These are phyloP conservation scores for Huntiella bhutanensis DNA, from an alignment of 2,329 filamentous ascomycete species.

Conservation along the genomic window DNA sequence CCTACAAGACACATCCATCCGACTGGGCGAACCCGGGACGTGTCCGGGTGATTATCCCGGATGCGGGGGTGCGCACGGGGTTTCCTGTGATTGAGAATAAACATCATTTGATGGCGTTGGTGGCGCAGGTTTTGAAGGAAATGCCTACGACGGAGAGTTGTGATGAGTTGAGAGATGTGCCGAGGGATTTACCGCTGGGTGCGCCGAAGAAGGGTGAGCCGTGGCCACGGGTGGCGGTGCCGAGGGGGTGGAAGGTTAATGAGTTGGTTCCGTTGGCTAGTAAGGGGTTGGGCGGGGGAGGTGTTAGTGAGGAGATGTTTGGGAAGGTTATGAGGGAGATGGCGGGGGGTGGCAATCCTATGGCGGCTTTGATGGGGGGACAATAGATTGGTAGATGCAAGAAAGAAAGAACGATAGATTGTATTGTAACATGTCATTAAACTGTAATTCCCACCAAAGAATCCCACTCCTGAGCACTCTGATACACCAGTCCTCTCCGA, in stretches of 20 bases:
- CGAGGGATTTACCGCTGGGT: constrained; percentile 49
- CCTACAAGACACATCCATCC: constrained; percentile 80
- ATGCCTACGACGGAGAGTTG: constrained; percentile 58
- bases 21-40: constrained; percentile 95
- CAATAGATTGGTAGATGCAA: constrained; percentile 17
- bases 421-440: constrained; percentile 11
- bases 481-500: constrained; percentile 28
- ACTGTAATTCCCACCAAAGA: constrained; percentile 24
- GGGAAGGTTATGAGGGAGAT: constrained; percentile 97
- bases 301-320: constrained; percentile 83
- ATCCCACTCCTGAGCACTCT: constrained; percentile 37
- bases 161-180: constrained; percentile 49
- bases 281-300: constrained; percentile 76
- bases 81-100: constrained; percentile 45
- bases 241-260: constrained; percentile 80
- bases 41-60: constrained; percentile 60
- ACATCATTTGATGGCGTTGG: constrained; percentile 69
- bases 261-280: constrained; percentile 72
- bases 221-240: constrained; percentile 54
- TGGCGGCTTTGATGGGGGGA: constrained; percentile 25
- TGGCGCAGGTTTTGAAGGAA: constrained; percentile 55
- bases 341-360: constrained; percentile 32
- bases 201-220: constrained; percentile 44
- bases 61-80: constrained; percentile 14
- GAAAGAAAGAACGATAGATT: constrained; percentile 33